These are phyloP conservation scores for Hymenoscyphus fraxineus DNA, from an alignment of 2,329 filamentous ascomycete genomes.

Conservation along the genomic window DNA sequence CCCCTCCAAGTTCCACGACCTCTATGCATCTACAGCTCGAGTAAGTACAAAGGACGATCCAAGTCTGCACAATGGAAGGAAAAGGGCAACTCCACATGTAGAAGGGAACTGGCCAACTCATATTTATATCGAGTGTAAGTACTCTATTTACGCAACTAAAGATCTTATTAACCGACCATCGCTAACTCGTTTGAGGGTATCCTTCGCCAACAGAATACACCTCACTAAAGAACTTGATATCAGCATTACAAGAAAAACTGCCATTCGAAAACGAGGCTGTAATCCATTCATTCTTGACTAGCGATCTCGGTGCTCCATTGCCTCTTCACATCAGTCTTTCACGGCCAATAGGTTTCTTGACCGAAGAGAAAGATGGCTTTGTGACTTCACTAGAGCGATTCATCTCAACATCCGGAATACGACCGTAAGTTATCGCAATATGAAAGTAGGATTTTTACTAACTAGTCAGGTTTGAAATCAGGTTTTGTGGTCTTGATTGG, in stretches of 20 bases:
- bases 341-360: constrained; percentile 69
- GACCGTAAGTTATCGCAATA: constrained; percentile 39
- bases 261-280: constrained; percentile 12
- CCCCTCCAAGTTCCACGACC: constrained; percentile 76
- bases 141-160: constrained; percentile 6
- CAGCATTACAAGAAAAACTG: constrained; percentile 34
- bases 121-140: constrained; percentile 86
- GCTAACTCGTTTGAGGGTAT: constrained; percentile 46
- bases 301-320: constrained; percentile 70
- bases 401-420: constrained; percentile 41
- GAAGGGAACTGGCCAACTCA: constrained; percentile 91
- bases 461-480: constrained; percentile 26
- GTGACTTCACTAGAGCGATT: constrained; percentile 48
- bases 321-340: constrained; percentile 92
- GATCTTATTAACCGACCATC: constrained; percentile 6
- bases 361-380: constrained; percentile 68
- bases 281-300: constrained; percentile 68
- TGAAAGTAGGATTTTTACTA: constrained; percentile 8
- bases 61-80: constrained; percentile 77
- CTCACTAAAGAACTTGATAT: constrained; percentile 44
- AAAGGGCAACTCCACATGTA: constrained; percentile 76
- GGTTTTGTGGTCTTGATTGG: constrained; percentile 52
- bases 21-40: constrained; percentile 81
- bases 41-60: constrained; percentile 79
- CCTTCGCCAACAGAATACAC: constrained; percentile 47